Evolutionary conservation across 108 stramenopile genomes (phyloP), one percentile per base, ranked within the genome.

Genomic region (Aurantiochytrium sp.): DNA sequence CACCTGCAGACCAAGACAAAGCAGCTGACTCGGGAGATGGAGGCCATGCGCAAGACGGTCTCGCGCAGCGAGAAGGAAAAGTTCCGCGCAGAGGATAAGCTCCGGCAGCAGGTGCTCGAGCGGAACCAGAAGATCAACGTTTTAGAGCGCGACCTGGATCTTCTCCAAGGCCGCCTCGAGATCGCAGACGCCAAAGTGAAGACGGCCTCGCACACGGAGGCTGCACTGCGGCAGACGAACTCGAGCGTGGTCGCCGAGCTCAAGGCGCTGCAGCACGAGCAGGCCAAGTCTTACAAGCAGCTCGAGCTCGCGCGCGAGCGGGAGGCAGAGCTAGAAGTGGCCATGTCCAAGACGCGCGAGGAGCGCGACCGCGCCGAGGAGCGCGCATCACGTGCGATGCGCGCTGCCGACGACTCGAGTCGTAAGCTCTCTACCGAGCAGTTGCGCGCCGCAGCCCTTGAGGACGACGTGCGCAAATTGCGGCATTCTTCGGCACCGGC

Each of bases 321-420:
- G 73, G 73, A 81, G 73, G n/a, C 39, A 6, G 73, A 81, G 45
- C 73, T 81, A 6, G 73, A 81, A 48, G 73, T 12, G 6, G 12
- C 42, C 24, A 22, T 81, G 45, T n/a, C n/a, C 10, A 81, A 81
- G 17, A 48, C 30, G 39, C 21, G 73, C n/a, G 73, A 81, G 73
- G 73, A 81, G 24, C 73, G 73, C 42, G 45, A 81, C 17, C 39
- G 73, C 6, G 73, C 73, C 12, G 73, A 81, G 1, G 73, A 81
- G 10, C 73, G 39, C 73, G 73, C 73, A 12, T 6, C 73, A 24
- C 73, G 73, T 17, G 39, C 73, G 24, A 81, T 17, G 17, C 39
- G 39, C 6, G 73, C 73, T 24, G 45, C 45, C 10, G 73, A 81
- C 6, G 45, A 81, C 12, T 12, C 73, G 17, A 41, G 45, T 41